Evolutionary conservation across 169 alveolate genomes (phyloP).

Genomic region (Besnoitia besnoiti): DNA sequence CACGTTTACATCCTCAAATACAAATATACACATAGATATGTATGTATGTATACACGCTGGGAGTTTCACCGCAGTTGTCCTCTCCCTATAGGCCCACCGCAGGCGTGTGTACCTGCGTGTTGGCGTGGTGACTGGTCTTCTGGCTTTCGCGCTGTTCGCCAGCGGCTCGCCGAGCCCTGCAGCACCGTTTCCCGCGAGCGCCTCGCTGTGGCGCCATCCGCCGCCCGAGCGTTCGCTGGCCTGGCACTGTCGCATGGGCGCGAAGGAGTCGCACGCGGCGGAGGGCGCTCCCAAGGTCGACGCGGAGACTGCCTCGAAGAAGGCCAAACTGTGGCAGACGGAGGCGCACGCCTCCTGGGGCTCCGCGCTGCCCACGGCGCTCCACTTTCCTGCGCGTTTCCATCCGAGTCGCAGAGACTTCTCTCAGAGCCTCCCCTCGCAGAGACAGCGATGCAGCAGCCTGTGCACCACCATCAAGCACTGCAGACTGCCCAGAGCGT

Average conservation of each 20-base stretch:
- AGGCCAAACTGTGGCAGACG: not conserved
- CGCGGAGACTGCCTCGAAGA: not conserved
- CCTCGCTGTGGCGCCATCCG: not conserved
- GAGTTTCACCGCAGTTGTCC: not conserved
- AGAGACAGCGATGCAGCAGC: not conserved
- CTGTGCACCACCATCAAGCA: not conserved
- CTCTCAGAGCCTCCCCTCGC: not conserved
- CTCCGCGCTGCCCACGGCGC: not conserved
- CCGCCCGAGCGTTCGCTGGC: not conserved
- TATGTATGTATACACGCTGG: not conserved
- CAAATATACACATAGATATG: not conserved
- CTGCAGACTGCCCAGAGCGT: not conserved
- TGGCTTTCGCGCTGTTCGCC: not conserved
- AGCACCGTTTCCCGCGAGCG: not conserved
- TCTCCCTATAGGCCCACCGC: not conserved
- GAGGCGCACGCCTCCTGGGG: not conserved
- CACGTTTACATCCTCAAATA: not conserved
- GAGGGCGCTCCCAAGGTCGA: not conserved
- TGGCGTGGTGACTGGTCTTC: not conserved
- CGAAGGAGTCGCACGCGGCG: no score
- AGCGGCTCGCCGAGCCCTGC: not conserved
- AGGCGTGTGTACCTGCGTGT: not conserved
- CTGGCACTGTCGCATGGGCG: slow-evolving; percentile 9
- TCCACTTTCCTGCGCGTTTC: not conserved
- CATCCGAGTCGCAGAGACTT: not conserved